Evolutionary conservation across 2,329 filamentous ascomycete species (phyloP).

Genomic region (Colletotrichum nymphaeae): DNA sequence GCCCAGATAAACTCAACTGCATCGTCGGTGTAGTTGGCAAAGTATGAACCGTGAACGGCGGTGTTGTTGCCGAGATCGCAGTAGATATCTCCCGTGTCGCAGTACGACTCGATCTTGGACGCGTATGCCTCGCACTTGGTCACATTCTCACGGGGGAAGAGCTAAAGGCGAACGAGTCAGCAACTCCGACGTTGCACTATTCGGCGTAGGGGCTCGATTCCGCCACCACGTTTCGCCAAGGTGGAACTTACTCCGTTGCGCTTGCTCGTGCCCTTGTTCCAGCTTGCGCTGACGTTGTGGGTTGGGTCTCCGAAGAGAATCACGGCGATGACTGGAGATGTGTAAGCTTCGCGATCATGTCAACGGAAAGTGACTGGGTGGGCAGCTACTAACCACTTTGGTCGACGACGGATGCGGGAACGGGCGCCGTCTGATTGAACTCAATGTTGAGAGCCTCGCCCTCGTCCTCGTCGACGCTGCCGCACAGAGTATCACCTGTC

Average conservation of each 20-base stretch:
- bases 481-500: slow-evolving; percentile 51
- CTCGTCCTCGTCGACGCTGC: slow-evolving; percentile 41
- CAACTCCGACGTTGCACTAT: background rate
- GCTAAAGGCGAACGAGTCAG: slow-evolving; percentile 38
- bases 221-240: background rate
- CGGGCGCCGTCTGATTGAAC: slow-evolving; percentile 38
- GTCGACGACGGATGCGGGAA: slow-evolving; percentile 44
- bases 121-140: slow-evolving; percentile 49
- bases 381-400: slow-evolving; percentile 45
- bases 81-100: slow-evolving; percentile 55
- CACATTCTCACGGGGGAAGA: slow-evolving; percentile 50
- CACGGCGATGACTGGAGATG: slow-evolving; percentile 52
- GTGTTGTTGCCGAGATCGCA: slow-evolving; percentile 47
- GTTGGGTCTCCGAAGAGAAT: slow-evolving; percentile 55
- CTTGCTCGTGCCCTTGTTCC: slow-evolving; percentile 50
- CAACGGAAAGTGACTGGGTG: no score
- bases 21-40: slow-evolving; percentile 47
- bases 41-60: slow-evolving; percentile 49
- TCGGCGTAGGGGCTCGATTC: background rate
- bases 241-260: slow-evolving; percentile 49
- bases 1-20: slow-evolving; percentile 49
- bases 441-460: background rate
- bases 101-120: slow-evolving; percentile 52
- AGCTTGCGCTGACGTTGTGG: slow-evolving; percentile 49
- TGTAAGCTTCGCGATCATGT: slow-evolving; percentile 25